Evolutionary conservation across 768 basidiomycete genomes (phyloP), one percentile per base, ranked within the genome.

Genomic region (Crucibulum laeve): DNA sequence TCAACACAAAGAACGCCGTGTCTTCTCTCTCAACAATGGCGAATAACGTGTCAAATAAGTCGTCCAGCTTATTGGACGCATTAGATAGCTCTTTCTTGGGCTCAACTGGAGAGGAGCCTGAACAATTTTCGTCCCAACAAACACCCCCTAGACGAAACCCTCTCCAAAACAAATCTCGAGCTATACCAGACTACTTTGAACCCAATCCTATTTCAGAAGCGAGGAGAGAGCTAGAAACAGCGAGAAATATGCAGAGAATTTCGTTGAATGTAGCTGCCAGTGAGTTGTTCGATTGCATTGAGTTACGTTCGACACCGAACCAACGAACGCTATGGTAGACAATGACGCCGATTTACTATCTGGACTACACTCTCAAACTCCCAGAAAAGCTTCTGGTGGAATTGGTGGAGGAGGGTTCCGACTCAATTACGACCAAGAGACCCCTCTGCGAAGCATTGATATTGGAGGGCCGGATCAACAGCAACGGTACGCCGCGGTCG

Each of bases 401-500:
- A 43, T 43, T 13, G 58, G 66, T 5, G 60, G 59, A n/a, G n/a
- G n/a, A n/a, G n/a, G n/a, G 17, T 83, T 83, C 50, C 49, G 42
- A 14, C 48, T 84, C 11, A 66, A 70, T 33, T 80, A 79, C 50
- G 78, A 82, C 52, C 21, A 49, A 5, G 71, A 78, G 13, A 70
- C 69, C 1, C 73, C 75, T 2, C 21, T 81, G 1, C 65, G 68
- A 19, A 48, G 63, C 3, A 72, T 83, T 23, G 82, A 84, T 52
- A 45, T 73, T 21, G 82, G 80, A 22, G 82, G 82, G 1, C 60
- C 67, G 0, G 81, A 82, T 53, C 82, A 84, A 52, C 61, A 68
- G 38, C 56, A 71, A 51, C 71, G 64, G 81, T 77, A 39, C 5
- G 61, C 40, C 1, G 2, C 23, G 19, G 8, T 13, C 4, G 4